phyloP scores from a whole-genome alignment of 495 filamentous ascomycete species.

The Aspergillus sclerotiicarbonarius region DNA sequence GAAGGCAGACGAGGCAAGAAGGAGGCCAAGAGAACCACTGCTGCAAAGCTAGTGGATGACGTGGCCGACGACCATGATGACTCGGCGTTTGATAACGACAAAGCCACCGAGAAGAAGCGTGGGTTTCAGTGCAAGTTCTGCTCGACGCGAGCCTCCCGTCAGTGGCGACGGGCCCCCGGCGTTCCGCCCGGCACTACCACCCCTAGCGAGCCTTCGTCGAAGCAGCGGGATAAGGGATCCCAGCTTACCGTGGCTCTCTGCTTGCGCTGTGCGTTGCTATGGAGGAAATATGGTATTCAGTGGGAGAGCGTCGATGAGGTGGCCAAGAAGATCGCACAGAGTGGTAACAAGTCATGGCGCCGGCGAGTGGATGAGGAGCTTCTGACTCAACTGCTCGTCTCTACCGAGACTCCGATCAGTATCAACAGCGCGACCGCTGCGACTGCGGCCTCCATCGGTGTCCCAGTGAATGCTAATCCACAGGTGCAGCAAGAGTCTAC shows the following conservation, averaged over 20 bases:
- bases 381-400: constrained; percentile 69
- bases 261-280: constrained; percentile 82
- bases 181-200: constrained; percentile 68
- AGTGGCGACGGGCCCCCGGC: constrained; percentile 89
- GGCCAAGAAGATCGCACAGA: constrained; percentile 79
- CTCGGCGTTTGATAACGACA: constrained; percentile 91
- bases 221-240: constrained; percentile 68
- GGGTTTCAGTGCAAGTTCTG: constrained; percentile 97
- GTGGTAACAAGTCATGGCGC: constrained; percentile 82
- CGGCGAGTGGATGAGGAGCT: constrained; percentile 88
- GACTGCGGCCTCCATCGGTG: constrained; percentile 44
- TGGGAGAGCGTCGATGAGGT: constrained; percentile 96
- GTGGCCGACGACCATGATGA: constrained; percentile 92
- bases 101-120: constrained; percentile 73
- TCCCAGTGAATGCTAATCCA: constrained; percentile 40
- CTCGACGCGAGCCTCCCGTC: constrained; percentile 68
- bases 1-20: constrained; percentile 86
- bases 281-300: constrained; percentile 92
- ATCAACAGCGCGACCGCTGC: constrained; percentile 46
- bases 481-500: constrained; percentile 47
- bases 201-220: constrained; percentile 62
- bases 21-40: constrained; percentile 61
- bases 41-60: constrained; percentile 80
- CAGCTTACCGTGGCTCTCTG: constrained; percentile 82
- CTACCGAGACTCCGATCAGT: constrained; percentile 49